Base-by-base conservation (phyloP, 1,139 yeast genomes). In the Debaryomycetaceae sp. region DNA sequence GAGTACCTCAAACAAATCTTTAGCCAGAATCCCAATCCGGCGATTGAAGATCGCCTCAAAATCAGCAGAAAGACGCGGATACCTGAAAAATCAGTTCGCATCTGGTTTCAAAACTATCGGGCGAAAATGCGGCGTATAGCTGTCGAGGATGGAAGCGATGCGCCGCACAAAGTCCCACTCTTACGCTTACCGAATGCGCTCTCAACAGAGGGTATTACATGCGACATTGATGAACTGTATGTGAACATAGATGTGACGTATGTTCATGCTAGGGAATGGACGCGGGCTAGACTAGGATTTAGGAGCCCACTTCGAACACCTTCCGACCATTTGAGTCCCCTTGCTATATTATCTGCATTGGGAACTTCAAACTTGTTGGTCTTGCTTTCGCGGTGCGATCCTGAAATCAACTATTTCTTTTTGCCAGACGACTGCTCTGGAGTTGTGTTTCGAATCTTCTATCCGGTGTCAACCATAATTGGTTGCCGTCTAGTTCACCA, bases 81-180 rank as follows among this genome's bases (percentile, higher is more conserved):
- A 90, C 75, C 90, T 6, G 95, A 86, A 45, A 71, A 94, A 39
- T 86, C 94, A 4, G 95, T 87, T 3, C 68, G 95, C 33, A 86
- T 87, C 28, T 87, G 97, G 97, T 87, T 87, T 48, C 97, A 87
- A 51, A 87, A 87, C 49, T 63, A 92, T 41, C 58, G 96, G 36
- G 95, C 95, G 13, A 85, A 85, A 47, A 66, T 74, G 29, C 67
- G 87, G 18, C n/a, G n/a, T n/a, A 46, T n/a, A n/a, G n/a, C n/a
- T n/a, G n/a, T n/a, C n/a, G n/a, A n/a, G n/a, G n/a, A n/a, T n/a
- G n/a, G n/a, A n/a, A n/a, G n/a, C n/a, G n/a, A n/a, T n/a, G n/a
- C n/a, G n/a, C n/a, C n/a, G n/a, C n/a, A n/a, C n/a, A n/a, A n/a
- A n/a, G n/a, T n/a, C n/a, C n/a, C n/a, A n/a, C n/a, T n/a, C n/a